Percentiles rank a stretch among this genome's conserved stretches.
Evolutionary conservation across 1,284 basidiomycete genomes (phyloP).

Genomic region (Cystobasidium slooffiae): DNA sequence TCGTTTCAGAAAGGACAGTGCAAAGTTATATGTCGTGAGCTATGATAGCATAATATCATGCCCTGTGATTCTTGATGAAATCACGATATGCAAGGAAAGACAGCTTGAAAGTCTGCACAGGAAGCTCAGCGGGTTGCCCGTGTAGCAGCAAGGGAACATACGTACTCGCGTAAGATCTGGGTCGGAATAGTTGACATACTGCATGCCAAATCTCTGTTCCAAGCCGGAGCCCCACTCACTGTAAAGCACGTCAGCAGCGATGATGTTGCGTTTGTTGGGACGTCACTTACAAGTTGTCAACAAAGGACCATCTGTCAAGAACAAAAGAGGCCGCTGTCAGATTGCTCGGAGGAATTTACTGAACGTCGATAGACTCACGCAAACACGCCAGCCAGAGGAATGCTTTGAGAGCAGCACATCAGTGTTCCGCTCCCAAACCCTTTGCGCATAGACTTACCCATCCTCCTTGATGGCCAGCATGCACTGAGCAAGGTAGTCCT

Average conservation of each 20-base stretch:
- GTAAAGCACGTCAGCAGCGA: background rate
- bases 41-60: background rate
- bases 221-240: conserved; percentile 42
- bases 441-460: conserved; percentile 3
- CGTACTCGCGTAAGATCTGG: conserved; percentile 1
- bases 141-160: background rate
- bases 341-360: background rate
- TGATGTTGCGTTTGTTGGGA: background rate
- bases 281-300: conserved; percentile 11
- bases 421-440: background rate
- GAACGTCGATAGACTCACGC: conserved; percentile 31
- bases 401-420: background rate
- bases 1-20: background rate
- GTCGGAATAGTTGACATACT: conserved; percentile 37
- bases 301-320: background rate
- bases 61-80: conserved; percentile 1
- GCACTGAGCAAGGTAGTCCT: conserved; percentile 46
- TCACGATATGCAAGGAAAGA: conserved; percentile 12
- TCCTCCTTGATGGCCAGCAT: conserved; percentile 45
- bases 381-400: conserved; percentile 38
- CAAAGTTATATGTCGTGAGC: background rate
- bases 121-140: background rate
- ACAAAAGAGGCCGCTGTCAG: background rate
- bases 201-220: conserved; percentile 28
- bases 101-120: conserved; percentile 6